Base-by-base conservation (phyloP, 148 eudicot species). In the Persicaria maculosa region DNA sequence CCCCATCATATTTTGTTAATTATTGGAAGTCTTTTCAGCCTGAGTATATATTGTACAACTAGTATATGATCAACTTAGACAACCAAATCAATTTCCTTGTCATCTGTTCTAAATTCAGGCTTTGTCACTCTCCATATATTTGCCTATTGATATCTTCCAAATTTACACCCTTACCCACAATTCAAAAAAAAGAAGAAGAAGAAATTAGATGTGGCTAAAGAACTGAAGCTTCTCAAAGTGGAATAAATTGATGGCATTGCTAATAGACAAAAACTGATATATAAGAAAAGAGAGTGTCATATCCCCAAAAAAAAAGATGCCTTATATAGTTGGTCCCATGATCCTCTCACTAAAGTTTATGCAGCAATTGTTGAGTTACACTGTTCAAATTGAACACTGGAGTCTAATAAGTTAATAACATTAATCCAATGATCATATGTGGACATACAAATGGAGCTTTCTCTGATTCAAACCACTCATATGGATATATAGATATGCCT, bases 341-440 rank as follows among this genome's bases (percentile, higher is more conserved):
- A 65, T 65, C 70, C 45, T 40, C 43, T 40, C 43, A 36, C 19
- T 65, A 14, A 65, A 65, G 70, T 40, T 14, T 5, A 65, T 65
- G 43, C 70, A 36, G 15, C 68, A 62, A 62, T 62, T 62, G 68
- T 62, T 62, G 68, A 62, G 68, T 62, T 65, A 15, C 7, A 65
- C 47, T 65, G 70, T 12, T 36, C 19, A 65, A 40, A 40, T 40
- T 65, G 70, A 15, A 40, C 47, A 65, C 47, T 65, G 6, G 4
- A 62, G 68, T 14, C n/a, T 65, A 11, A 40, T 36, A 36, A 12
- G 17, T 36, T 65, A 36, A 40, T 36, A 36, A 12, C 46, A 65
- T 65, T 65, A 65, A 43, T 43, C 70, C 70, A 65, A 65, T 65
- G 47, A 65, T 65, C 70, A 65, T 65, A 65, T 65, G 46, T 36